Percentiles rank a stretch among this genome's conserved stretches.
Evolutionary conservation across 1,284 basidiomycete genomes (phyloP).

Genomic region (Coniophora puteana): DNA sequence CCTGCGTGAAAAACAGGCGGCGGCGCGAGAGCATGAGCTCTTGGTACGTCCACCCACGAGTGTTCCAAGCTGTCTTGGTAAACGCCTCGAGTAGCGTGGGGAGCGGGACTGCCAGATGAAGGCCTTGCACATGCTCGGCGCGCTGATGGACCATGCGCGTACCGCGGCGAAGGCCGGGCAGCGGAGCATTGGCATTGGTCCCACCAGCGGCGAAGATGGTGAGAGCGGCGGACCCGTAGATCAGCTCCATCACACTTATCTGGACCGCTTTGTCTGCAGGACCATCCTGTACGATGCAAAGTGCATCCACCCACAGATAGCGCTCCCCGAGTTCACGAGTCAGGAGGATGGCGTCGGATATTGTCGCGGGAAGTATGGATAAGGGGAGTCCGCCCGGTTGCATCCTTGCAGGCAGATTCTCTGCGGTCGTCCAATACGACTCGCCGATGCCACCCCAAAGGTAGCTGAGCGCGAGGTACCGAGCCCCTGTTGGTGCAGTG

Average conservation of each 20-base stretch:
- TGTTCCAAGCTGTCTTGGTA: slow-evolving; percentile 8
- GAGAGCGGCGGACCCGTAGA: slow-evolving; percentile 3
- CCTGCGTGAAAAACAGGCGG: slow-evolving; percentile 18
- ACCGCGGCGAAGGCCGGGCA: too few species aligned
- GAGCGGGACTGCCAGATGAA: slow-evolving; percentile 3
- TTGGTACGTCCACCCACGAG: slow-evolving; percentile 15
- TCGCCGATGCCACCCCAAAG: slow-evolving; percentile 18
- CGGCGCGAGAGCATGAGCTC: slow-evolving; percentile 16
- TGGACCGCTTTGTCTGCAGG: slow-evolving; percentile 3
- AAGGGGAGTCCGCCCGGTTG: slow-evolving; percentile 17
- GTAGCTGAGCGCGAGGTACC: slow-evolving; percentile 18
- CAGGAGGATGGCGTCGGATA: slow-evolving; percentile 6
- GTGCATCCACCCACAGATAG: slow-evolving; percentile 10
- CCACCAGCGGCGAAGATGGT: slow-evolving; percentile 6
- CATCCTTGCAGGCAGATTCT: slow-evolving; percentile 18
- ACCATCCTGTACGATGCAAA: slow-evolving; percentile 10
- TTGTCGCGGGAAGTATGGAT: slow-evolving; percentile 18
- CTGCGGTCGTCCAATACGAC: slow-evolving; percentile 2
- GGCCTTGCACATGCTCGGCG: too few species aligned
- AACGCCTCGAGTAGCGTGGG: neutral
- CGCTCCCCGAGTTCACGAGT: slow-evolving; percentile 5
- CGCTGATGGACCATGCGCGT: too few species aligned
- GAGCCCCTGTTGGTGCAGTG: neutral
- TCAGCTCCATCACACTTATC: slow-evolving; percentile 2
- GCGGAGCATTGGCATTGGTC: neutral